Evolutionary conservation across 768 basidiomycete genomes (phyloP), one percentile per base, ranked within the genome.

Genomic region (Trichaptum fuscoviolaceum): DNA sequence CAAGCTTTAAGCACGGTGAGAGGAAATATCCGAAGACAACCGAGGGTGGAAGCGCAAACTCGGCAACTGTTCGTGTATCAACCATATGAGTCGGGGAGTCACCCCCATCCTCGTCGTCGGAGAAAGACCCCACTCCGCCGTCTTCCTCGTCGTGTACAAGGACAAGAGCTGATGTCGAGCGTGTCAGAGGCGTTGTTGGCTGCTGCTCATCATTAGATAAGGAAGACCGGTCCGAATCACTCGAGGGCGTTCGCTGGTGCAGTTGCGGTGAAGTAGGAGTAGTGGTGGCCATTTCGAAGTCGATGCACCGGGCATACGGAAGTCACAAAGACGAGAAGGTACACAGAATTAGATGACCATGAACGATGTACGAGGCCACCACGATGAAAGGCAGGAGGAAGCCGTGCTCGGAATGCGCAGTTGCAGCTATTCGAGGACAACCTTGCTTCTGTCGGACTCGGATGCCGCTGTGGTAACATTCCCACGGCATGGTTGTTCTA

Each of bases 1-100:
- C 91, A 26, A 92, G 82, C 71, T 86, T 89, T 70, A 91, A 81
- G 72, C 65, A 36, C 57, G 27, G 35, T 15, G 61, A 20, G 60
- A 66, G 25, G 27, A 66, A 58, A 58, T 58, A 62, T 27, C 58
- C 36, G 60, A 66, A 57, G 42, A 66, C 52, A 25, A 57, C 35
- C 3, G 65, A 63, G 35, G n/a, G 24, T 17, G 65, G 42, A n/a
- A 61, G 65, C 26, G 60, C 20, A 24, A 26, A 34, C 23, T 27
- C n/a, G 20, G 42, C 6, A 17, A 42, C 64, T 18, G 64, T 23
- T 9, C 25, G 64, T 4, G 59, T 18, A 25, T 25, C 30, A 23
- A 25, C 30, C 25, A 61, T 34, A 17, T 61, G 25, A 12, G 30
- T 25, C 59, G 24, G 59, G 59, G 24, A 61, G 15, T 12, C 24